These are phyloP conservation scores for Xylaria sp. DNA, from an alignment of 2,329 filamentous ascomycete genomes.

Conservation along the genomic window DNA sequence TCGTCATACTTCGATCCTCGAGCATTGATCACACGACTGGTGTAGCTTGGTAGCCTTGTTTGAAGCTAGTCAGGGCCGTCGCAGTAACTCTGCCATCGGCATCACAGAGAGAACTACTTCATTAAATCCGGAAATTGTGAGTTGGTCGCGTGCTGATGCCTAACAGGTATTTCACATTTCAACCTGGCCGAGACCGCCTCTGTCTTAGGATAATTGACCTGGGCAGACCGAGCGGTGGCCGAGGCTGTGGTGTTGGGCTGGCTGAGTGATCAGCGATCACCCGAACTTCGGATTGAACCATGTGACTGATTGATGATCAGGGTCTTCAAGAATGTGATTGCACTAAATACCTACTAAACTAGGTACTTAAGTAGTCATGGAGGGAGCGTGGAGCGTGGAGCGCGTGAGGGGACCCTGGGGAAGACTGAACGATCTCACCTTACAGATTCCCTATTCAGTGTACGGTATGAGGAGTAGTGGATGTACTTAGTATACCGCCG, in stretches of 20 bases:
- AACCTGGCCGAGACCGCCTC: background rate
- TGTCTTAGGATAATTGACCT: background rate
- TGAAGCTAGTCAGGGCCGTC: background rate
- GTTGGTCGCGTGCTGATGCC: too few species aligned
- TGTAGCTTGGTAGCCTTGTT: background rate
- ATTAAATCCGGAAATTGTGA: background rate
- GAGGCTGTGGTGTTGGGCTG: slow-evolving; percentile 10
- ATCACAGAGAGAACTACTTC: background rate
- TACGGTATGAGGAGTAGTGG: background rate
- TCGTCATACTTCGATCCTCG: background rate
- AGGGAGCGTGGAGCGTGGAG: background rate
- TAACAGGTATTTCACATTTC: background rate
- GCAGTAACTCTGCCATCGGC: background rate
- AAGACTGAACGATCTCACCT: slow-evolving; percentile 2
- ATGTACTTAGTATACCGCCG: background rate
- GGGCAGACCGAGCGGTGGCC: slow-evolving; percentile 10
- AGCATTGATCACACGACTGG: background rate
- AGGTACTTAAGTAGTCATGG: background rate
- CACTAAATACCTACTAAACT: background rate
- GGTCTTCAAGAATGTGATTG: slow-evolving; percentile 14
- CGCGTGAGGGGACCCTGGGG: background rate
- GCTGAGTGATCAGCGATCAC: slow-evolving; percentile 22
- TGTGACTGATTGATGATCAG: slow-evolving; percentile 25
- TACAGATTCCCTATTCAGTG: background rate
- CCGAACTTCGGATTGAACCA: slow-evolving; percentile 5